Base-by-base conservation (phyloP, 176 grass and related monocot genomes). In the Pontederia paniculata region DNA sequence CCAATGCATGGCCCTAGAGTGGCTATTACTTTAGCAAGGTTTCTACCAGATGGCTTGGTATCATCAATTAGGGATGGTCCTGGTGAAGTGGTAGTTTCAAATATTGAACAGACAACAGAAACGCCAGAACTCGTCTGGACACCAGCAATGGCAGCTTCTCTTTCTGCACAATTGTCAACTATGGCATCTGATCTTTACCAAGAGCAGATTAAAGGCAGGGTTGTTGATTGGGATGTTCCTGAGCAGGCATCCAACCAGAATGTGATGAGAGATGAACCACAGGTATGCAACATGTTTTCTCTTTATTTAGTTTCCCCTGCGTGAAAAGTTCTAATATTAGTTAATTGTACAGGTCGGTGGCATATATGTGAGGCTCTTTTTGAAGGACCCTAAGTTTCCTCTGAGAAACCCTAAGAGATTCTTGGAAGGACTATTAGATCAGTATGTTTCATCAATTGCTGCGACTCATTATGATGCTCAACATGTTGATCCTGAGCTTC, bases 91-190 rank as follows among this genome's bases (percentile, higher is more conserved):
- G 83, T 98, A 14, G 78, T 91, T 73, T 83, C 77, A 10, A 74
- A 72, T 65, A 69, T 98, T 74, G 93, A 98, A 73, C 86, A 91
- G 63, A 91, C 93, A 71, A 91, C 93, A 44, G 93, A 98, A 84
- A 98, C 93, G 60, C 93, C 93, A 48, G 93, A 98, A 81, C 93
- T 98, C 73, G 93, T 98, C 59, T 98, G 93, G 93, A 98, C 93
- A 58, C 86, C 93, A 19, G 93, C 86, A 60, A 98, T 98, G 93
- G 86, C 93, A 67, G 65, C 93, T 50, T 98, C 93, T 78, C 80
- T 91, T 51, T 91, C 86, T 69, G 83, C 93, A 4, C 93, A 98
- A 70, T 76, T 98, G 54, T 83, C 93, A 61, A 91, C 86, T 60
- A 84, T 98, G 87, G 83, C 83, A 43, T 72, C 74, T 55, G 93